phyloP scores from a whole-genome alignment of 2,329 filamentous ascomycete genomes.

The Beauveria caledonica region DNA sequence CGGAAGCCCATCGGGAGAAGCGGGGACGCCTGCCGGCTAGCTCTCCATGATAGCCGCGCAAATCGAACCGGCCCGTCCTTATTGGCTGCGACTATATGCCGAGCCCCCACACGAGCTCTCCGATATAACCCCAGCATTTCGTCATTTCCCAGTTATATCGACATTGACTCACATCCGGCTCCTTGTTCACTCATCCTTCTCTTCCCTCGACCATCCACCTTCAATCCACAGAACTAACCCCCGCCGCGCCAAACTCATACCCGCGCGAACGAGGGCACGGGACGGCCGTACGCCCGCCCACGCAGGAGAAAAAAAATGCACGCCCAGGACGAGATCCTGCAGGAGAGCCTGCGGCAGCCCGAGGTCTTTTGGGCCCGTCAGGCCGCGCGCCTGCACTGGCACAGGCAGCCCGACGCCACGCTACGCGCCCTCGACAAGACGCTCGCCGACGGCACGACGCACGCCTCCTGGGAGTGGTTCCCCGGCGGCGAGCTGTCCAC shows the following conservation, averaged over 20 bases:
- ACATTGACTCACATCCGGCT: neutral
- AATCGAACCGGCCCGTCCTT: neutral
- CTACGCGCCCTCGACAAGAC: slow-evolving; percentile 55
- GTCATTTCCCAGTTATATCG: neutral
- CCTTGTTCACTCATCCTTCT: neutral
- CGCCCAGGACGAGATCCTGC: slow-evolving; percentile 27
- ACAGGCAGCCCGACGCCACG: slow-evolving; percentile 59
- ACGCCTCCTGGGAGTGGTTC: slow-evolving; percentile 86
- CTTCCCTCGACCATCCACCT: neutral
- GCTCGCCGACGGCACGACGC: slow-evolving; percentile 48
- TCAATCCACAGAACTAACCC: neutral
- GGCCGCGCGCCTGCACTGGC: slow-evolving; percentile 71
- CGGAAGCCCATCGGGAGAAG: slow-evolving; percentile 8
- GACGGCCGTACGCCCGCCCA: neutral
- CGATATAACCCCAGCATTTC: neutral
- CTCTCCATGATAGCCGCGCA: neutral
- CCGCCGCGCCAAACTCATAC: neutral
- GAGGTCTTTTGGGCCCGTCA: slow-evolving; percentile 65
- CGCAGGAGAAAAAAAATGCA: neutral
- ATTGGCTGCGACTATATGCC: slow-evolving; percentile 1
- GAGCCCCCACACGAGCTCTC: slow-evolving; percentile 6
- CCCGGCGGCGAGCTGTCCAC: slow-evolving; percentile 82
- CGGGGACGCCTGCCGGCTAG: neutral
- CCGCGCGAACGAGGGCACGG: too few species aligned
- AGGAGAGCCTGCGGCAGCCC: slow-evolving; percentile 32